phyloP scores from a whole-genome alignment of 495 filamentous ascomycete species.

The Penicillium taxi region DNA sequence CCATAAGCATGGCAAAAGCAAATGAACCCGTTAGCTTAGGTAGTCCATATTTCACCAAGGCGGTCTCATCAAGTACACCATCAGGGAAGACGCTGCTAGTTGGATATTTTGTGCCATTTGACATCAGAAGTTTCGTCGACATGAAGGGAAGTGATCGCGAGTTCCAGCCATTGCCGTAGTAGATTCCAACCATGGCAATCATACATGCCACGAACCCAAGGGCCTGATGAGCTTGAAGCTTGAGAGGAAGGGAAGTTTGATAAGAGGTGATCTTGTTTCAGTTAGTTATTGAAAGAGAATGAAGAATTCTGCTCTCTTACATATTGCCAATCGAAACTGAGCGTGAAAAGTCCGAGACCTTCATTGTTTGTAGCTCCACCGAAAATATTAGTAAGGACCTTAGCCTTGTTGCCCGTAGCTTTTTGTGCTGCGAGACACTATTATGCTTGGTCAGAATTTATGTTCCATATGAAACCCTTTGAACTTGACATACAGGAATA shows the following conservation, averaged over 20 bases:
- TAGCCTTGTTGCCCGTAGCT: slow-evolving; percentile 22
- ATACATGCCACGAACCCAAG: slow-evolving; percentile 13
- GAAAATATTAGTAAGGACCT: slow-evolving; percentile 37
- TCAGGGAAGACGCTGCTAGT: slow-evolving; percentile 23
- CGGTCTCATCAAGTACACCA: slow-evolving; percentile 27
- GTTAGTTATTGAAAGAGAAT: slow-evolving; percentile 4
- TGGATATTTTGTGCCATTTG: slow-evolving; percentile 20
- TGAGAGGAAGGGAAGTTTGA: slow-evolving; percentile 28
- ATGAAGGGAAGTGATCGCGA: slow-evolving; percentile 23
- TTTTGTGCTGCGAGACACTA: slow-evolving; percentile 39
- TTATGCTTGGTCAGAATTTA: background rate
- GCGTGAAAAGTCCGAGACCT: slow-evolving; percentile 38
- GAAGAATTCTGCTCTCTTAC: slow-evolving; percentile 26
- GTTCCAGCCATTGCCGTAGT: slow-evolving; percentile 24
- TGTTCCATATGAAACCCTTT: too few species aligned
- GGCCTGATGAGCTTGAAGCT: slow-evolving; percentile 14
- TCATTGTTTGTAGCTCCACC: slow-evolving; percentile 48
- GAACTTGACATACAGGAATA: slow-evolving; percentile 36
- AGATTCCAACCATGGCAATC: slow-evolving; percentile 19
- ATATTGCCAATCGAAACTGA: slow-evolving; percentile 53
- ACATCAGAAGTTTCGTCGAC: slow-evolving; percentile 15
- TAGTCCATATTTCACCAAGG: slow-evolving; percentile 27
- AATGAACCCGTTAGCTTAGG: slow-evolving; percentile 40
- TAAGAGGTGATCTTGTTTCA: slow-evolving; percentile 23
- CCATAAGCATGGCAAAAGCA: slow-evolving; percentile 24